Conservation (phyloP, 306 rosid genomes). For the Acmispon strigosus region DNA sequence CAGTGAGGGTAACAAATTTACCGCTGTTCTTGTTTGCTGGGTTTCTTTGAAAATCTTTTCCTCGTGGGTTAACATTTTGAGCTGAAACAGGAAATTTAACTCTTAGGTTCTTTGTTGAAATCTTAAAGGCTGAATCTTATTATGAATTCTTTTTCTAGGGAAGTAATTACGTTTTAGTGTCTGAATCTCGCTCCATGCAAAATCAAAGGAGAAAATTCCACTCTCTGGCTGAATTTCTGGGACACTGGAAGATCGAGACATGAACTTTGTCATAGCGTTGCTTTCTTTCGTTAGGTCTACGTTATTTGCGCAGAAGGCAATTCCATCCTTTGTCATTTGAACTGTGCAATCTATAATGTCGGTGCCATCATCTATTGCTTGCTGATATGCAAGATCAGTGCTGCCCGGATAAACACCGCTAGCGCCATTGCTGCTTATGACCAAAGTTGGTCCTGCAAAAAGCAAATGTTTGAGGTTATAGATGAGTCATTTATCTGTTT, state of each 20-base stretch:
- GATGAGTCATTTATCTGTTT: neutral
- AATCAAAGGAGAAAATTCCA: slow-evolving; percentile 85
- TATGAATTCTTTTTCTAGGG: neutral
- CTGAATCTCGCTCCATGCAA: slow-evolving; percentile 77
- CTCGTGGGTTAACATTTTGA: slow-evolving; percentile 34
- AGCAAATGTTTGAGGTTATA: neutral
- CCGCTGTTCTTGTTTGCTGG: slow-evolving; percentile 66
- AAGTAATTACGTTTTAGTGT: slow-evolving; percentile 59
- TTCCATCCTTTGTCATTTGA: slow-evolving; percentile 82
- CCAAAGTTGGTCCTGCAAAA: slow-evolving; percentile 45
- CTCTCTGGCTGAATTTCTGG: slow-evolving; percentile 57
- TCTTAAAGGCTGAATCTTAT: neutral
- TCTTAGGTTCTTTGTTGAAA: neutral
- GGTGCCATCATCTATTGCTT: slow-evolving; percentile 65
- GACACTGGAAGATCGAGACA: slow-evolving; percentile 33
- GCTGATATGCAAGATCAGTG: slow-evolving; percentile 80
- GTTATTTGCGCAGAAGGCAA: slow-evolving; percentile 56
- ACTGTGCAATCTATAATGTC: slow-evolving; percentile 90
- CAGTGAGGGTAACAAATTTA: slow-evolving; percentile 49
- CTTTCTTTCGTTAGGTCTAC: slow-evolving; percentile 47
- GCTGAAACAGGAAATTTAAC: slow-evolving; percentile 45
- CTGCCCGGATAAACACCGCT: slow-evolving; percentile 75
- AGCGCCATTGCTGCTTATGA: slow-evolving; percentile 76
- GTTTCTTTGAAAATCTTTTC: slow-evolving; percentile 42
- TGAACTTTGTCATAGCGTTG: slow-evolving; percentile 49